A percentile compares a stretch with the other conserved stretches of the same genome.
These are phyloP conservation scores for Gossypium anomalum DNA, from an alignment of 345 rosid genomes.

Conservation along the genomic window DNA sequence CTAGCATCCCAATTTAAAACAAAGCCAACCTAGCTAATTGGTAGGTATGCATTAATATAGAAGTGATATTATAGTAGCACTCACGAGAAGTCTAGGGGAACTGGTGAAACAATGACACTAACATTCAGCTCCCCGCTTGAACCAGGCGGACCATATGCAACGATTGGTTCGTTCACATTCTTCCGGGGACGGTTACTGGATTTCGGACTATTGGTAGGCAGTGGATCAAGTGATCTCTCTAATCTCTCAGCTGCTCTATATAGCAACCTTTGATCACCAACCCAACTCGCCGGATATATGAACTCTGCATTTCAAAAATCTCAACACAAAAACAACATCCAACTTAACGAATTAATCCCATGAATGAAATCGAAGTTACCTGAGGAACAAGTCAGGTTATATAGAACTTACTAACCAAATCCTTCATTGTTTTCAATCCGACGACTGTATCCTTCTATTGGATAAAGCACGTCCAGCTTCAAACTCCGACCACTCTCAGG, in stretches of 20 bases:
- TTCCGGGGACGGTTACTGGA: slow-evolving; percentile 31
- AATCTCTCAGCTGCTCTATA: slow-evolving; percentile 64
- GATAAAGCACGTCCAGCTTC: slow-evolving; percentile 80
- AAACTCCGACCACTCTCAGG: slow-evolving; percentile 60
- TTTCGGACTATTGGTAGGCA: slow-evolving; percentile 37
- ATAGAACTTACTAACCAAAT: slow-evolving; percentile 62
- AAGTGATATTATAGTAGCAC: slow-evolving; percentile 18
- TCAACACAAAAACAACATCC: background rate
- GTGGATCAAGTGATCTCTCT: slow-evolving; percentile 78
- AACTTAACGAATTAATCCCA: background rate
- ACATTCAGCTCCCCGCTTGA: slow-evolving; percentile 88
- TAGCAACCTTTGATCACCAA: slow-evolving; percentile 70
- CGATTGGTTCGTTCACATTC: slow-evolving; percentile 61
- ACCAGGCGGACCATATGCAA: slow-evolving; percentile 88
- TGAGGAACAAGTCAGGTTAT: background rate
- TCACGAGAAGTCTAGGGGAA: slow-evolving; percentile 74
- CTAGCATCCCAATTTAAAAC: too few relatives aligned
- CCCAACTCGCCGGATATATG: slow-evolving; percentile 73
- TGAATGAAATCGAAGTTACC: background rate
- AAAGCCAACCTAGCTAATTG: too few relatives aligned
- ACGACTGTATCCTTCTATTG: slow-evolving; percentile 67
- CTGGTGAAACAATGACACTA: slow-evolving; percentile 77
- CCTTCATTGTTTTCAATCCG: slow-evolving; percentile 68
- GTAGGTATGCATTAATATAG: too few relatives aligned
- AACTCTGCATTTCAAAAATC: slow-evolving; percentile 46